phyloP scores from a whole-genome alignment of 768 basidiomycete genomes.

The Coprinopsis cinerea region DNA sequence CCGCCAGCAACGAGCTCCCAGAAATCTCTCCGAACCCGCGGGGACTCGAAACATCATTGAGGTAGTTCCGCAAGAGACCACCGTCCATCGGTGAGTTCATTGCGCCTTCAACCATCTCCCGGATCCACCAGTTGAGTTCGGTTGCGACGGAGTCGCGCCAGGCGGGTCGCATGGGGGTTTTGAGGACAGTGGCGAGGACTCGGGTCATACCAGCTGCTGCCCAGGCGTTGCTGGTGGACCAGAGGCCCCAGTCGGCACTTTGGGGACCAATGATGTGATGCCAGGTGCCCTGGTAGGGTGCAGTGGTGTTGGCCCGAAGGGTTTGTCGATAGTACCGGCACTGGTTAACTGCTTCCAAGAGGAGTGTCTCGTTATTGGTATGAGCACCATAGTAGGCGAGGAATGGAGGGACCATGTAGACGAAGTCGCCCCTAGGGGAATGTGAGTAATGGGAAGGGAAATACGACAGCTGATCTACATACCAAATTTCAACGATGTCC shows the following conservation, averaged over 20 bases:
- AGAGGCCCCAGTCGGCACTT: slow-evolving; percentile 33
- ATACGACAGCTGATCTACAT: slow-evolving; percentile 1
- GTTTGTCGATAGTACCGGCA: slow-evolving; percentile 32
- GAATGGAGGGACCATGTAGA: slow-evolving; percentile 49
- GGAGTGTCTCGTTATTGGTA: slow-evolving; percentile 27
- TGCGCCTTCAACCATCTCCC: slow-evolving; percentile 41
- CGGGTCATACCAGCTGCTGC: slow-evolving; percentile 65
- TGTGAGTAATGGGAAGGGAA: background rate
- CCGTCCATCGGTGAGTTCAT: slow-evolving; percentile 25
- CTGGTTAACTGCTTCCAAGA: slow-evolving; percentile 32
- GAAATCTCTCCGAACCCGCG: slow-evolving; percentile 40
- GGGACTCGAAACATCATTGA: slow-evolving; percentile 21
- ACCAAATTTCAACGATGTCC: slow-evolving; percentile 37
- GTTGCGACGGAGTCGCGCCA: background rate
- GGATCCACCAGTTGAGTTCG: slow-evolving; percentile 30
- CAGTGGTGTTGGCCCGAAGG: slow-evolving; percentile 18
- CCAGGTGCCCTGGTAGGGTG: slow-evolving; percentile 27
- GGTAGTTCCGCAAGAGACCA: slow-evolving; percentile 38
- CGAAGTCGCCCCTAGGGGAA: slow-evolving; percentile 37
- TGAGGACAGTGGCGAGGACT: slow-evolving; percentile 43
- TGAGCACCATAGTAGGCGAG: slow-evolving; percentile 42
- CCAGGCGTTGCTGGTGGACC: slow-evolving; percentile 65
- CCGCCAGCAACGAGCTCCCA: slow-evolving; percentile 36
- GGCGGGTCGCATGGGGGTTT: slow-evolving; percentile 24
- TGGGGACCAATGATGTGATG: slow-evolving; percentile 37